Evolutionary conservation across 2,329 filamentous ascomycete species (phyloP).

Genomic region (Penicillium sp.): DNA sequence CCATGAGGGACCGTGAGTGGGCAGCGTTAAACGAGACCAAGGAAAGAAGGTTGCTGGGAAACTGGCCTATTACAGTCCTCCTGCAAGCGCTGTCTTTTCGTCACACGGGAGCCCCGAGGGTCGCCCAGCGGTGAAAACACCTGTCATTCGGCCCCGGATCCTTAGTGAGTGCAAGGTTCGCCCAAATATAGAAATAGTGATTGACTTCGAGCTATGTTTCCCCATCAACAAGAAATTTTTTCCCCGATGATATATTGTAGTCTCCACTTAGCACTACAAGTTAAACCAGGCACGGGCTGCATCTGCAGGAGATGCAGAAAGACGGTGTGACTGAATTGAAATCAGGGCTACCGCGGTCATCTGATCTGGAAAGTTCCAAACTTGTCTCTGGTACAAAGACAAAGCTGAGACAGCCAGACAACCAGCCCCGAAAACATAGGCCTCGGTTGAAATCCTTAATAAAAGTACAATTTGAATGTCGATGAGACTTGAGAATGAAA

Average conservation of each 20-base stretch:
- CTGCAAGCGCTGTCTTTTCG: slow-evolving; percentile 32
- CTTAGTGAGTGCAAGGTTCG: not conserved
- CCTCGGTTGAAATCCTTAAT: not conserved
- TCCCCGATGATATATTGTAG: not conserved
- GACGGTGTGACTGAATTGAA: not conserved
- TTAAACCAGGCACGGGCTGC: not conserved
- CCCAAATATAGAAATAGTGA: slow-evolving; percentile 11
- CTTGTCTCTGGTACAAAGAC: slow-evolving; percentile 16
- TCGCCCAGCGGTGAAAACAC: not conserved
- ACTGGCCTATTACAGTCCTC: slow-evolving; percentile 25
- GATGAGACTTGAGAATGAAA: slow-evolving; percentile 7
- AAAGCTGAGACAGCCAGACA: not conserved
- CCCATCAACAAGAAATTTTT: not conserved
- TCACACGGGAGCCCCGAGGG: slow-evolving; percentile 20
- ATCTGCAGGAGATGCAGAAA: not conserved
- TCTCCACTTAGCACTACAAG: slow-evolving; percentile 10
- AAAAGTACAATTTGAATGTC: slow-evolving; percentile 13
- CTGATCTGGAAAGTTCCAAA: slow-evolving; percentile 15
- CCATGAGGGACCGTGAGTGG: not conserved
- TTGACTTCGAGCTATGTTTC: slow-evolving; percentile 2
- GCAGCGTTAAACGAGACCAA: slow-evolving; percentile 12
- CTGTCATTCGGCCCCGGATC: not conserved
- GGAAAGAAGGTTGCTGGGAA: slow-evolving; percentile 9
- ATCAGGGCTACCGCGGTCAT: slow-evolving; percentile 17
- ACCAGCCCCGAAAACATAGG: not conserved